These are phyloP conservation scores for Rhodotorula mucilaginosa DNA, from an alignment of 1,284 basidiomycete species.

Conservation along the genomic window DNA sequence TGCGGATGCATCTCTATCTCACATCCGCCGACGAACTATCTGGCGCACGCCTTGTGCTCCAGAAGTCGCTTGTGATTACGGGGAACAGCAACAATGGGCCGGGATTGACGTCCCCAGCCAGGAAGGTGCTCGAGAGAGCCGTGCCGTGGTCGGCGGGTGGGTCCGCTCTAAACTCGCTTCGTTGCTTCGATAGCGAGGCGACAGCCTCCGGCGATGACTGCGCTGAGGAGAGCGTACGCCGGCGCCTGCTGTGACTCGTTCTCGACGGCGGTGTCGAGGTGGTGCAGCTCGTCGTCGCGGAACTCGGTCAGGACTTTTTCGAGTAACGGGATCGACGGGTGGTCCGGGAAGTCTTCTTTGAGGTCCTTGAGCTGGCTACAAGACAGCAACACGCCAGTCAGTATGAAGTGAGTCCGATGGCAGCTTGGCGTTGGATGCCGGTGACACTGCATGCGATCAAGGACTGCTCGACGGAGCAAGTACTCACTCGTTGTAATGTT, in stretches of 20 bases:
- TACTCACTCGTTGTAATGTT: conserved; percentile 93
- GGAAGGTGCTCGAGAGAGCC: neutral
- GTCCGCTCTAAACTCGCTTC: conserved; percentile 61
- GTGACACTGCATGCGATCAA: neutral
- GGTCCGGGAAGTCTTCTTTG: conserved; percentile 47
- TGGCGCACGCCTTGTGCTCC: too few species aligned
- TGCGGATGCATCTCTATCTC: too few species aligned
- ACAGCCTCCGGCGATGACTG: conserved; percentile 80
- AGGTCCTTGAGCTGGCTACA: conserved; percentile 68
- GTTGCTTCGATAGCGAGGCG: conserved; percentile 85
- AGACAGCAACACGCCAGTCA: neutral
- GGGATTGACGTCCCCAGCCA: too few species aligned
- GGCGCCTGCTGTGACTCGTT: conserved; percentile 87
- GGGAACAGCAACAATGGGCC: too few species aligned
- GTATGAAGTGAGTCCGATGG: neutral
- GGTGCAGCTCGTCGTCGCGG: conserved; percentile 90
- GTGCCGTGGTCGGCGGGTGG: neutral
- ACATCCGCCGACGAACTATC: too few species aligned
- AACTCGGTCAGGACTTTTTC: conserved; percentile 77
- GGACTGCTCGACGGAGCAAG: neutral
- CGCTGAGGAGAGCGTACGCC: conserved; percentile 83
- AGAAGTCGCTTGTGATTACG: too few species aligned
- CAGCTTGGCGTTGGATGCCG: too few species aligned
- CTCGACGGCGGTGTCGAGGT: conserved; percentile 86
- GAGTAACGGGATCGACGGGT: conserved; percentile 73